Evolutionary conservation across 805 yeast species (phyloP).

Genomic region (Spathaspora sp.): DNA sequence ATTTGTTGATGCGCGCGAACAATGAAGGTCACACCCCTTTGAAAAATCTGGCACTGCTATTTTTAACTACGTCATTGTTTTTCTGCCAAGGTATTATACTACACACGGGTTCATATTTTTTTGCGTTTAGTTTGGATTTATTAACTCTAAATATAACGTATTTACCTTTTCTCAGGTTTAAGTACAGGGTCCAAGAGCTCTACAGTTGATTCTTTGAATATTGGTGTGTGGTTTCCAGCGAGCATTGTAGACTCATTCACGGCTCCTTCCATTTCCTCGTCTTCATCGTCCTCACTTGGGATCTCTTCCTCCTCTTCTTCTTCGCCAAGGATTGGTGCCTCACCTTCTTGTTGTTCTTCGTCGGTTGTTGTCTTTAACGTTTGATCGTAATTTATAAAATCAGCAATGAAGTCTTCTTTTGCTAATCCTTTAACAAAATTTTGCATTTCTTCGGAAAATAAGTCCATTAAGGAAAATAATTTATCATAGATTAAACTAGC

Average conservation of each 20-base stretch:
- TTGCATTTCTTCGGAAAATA: conserved; percentile 16
- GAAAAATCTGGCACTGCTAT: background rate
- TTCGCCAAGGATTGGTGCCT: conserved; percentile 3
- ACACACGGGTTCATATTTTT: too few species aligned
- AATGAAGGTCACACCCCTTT: background rate
- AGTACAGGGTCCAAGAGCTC: conserved; percentile 19
- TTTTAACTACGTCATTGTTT: background rate
- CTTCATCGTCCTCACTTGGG: conserved; percentile 5
- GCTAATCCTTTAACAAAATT: conserved; percentile 12
- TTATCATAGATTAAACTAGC: conserved; percentile 22
- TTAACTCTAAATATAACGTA: background rate
- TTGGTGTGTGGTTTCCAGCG: background rate
- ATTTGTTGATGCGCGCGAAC: background rate
- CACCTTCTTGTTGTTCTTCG: conserved; percentile 7
- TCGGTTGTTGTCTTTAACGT: conserved; percentile 9
- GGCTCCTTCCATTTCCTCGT: conserved; percentile 3
- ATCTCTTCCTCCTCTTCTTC: conserved; percentile 10
- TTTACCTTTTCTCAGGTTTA: conserved; percentile 5
- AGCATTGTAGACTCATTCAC: background rate
- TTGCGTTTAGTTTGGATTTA: background rate
- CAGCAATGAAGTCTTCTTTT: conserved; percentile 25
- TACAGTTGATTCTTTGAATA: conserved; percentile 7
- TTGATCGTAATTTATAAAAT: conserved; percentile 24
- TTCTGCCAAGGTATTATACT: background rate
- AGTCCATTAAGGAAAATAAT: conserved; percentile 12